These are phyloP conservation scores for Penicillium psychrofluorescens DNA, from an alignment of 495 filamentous ascomycete genomes.

Conservation along the genomic window DNA sequence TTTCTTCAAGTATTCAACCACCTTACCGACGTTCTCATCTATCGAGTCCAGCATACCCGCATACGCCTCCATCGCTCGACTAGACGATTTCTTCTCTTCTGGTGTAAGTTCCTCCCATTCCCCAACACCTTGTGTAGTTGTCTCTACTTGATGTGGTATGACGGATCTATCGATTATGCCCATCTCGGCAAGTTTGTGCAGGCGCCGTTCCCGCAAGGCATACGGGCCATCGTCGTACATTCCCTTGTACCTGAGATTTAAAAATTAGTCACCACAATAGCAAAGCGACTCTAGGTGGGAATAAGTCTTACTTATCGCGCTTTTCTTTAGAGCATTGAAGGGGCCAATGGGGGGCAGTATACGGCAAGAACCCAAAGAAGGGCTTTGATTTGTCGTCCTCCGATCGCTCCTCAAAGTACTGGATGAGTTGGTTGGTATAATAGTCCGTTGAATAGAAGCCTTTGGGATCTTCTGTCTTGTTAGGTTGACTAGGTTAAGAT, in stretches of 20 bases:
- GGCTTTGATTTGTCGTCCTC: slow-evolving; percentile 24
- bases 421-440: slow-evolving; percentile 26
- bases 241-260: slow-evolving; percentile 22
- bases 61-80: slow-evolving; percentile 43
- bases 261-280: not conserved
- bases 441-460: slow-evolving; percentile 27
- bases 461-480: slow-evolving; percentile 14
- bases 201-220: slow-evolving; percentile 21
- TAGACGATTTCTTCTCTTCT: slow-evolving; percentile 30
- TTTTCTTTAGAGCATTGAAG: slow-evolving; percentile 26
- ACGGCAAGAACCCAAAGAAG: slow-evolving; percentile 34
- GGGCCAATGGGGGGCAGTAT: slow-evolving; percentile 36
- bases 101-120: slow-evolving; percentile 35
- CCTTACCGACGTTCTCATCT: slow-evolving; percentile 42
- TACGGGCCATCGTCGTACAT: slow-evolving; percentile 35
- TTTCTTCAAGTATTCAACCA: slow-evolving; percentile 35
- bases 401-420: slow-evolving; percentile 29
- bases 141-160: slow-evolving; percentile 20
- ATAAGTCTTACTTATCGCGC: slow-evolving; percentile 8
- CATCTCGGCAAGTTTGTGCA: slow-evolving; percentile 25
- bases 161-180: slow-evolving; percentile 29
- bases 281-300: not conserved
- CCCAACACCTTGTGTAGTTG: not conserved
- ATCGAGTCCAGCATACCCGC: slow-evolving; percentile 48
- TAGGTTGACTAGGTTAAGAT: slow-evolving; percentile 1